A percentile compares a stretch with the other conserved stretches of the same genome.
Evolutionary conservation across 192 early-diverging fungal species (phyloP).

Genomic region (Bifiguratus adelaidae): DNA sequence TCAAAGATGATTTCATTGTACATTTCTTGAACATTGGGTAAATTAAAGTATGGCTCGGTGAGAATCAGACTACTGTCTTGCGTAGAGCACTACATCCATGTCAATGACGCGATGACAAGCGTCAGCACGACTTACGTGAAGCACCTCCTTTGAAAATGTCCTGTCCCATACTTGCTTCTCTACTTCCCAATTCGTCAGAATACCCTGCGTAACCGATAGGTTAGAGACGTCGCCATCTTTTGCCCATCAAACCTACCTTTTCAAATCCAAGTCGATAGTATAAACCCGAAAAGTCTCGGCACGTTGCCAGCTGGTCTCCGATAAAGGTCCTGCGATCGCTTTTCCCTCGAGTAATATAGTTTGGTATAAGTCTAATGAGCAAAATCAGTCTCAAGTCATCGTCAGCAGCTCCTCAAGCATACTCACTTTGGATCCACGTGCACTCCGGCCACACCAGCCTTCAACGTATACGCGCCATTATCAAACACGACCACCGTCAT

Average conservation of each 20-base stretch:
- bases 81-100: conserved; percentile 33
- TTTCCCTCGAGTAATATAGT: conserved; percentile 48
- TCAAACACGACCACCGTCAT: conserved; percentile 44
- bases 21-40: conserved; percentile 51
- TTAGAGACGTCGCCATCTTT: background rate
- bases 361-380: conserved; percentile 32
- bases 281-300: conserved; percentile 59
- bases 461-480: conserved; percentile 61
- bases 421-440: conserved; percentile 15
- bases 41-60: conserved; percentile 76
- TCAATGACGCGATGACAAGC: too few relatives aligned
- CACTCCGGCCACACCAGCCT: conserved; percentile 37
- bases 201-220: conserved; percentile 33
- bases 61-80: conserved; percentile 45
- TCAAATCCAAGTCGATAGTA: conserved; percentile 72
- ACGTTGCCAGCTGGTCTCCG: conserved; percentile 53
- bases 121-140: conserved; percentile 40
- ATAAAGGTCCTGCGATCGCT: conserved; percentile 42
- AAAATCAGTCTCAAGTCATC: background rate
- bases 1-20: conserved; percentile 84
- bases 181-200: conserved; percentile 66
- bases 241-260: conserved; percentile 37
- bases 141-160: conserved; percentile 45
- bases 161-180: conserved; percentile 76
- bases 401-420: too few relatives aligned